Evolutionary conservation across 768 basidiomycete species (phyloP).

Genomic region (Antrodiella citrinella): DNA sequence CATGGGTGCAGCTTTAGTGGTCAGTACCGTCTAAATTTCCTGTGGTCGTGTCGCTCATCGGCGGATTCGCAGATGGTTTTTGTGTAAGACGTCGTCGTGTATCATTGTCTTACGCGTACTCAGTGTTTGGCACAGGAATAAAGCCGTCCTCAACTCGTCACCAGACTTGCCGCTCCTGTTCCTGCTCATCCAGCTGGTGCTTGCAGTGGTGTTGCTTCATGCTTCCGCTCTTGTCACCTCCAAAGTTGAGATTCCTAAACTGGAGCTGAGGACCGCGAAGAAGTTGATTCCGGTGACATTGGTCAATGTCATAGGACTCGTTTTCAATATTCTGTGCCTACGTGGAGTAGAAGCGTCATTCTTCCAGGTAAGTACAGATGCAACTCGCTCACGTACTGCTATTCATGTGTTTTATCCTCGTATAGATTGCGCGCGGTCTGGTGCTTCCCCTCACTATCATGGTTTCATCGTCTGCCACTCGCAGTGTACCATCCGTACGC

Average conservation of each 20-base stretch:
- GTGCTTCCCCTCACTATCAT: constrained; percentile 76
- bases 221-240: constrained; percentile 37
- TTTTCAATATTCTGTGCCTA: constrained; percentile 75
- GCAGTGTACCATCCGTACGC: constrained; percentile 40
- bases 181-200: constrained; percentile 57
- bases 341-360: constrained; percentile 74
- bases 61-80: constrained; percentile 46
- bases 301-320: constrained; percentile 66
- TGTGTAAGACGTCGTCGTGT: constrained; percentile 25
- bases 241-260: constrained; percentile 48
- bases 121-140: constrained; percentile 43
- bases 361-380: constrained; percentile 48
- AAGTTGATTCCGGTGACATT: constrained; percentile 56
- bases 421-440: constrained; percentile 78
- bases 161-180: constrained; percentile 64
- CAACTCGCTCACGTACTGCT: background rate
- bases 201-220: constrained; percentile 61
- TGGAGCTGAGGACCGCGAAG: constrained; percentile 43
- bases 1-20: constrained; percentile 68
- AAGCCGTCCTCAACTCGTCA: constrained; percentile 60
- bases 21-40: constrained; percentile 36
- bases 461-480: constrained; percentile 56
- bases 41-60: too few species aligned
- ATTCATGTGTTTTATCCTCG: background rate
- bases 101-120: background rate